Conservation (phyloP, 495 filamentous ascomycete genomes). For the Penicillium ucsense region DNA sequence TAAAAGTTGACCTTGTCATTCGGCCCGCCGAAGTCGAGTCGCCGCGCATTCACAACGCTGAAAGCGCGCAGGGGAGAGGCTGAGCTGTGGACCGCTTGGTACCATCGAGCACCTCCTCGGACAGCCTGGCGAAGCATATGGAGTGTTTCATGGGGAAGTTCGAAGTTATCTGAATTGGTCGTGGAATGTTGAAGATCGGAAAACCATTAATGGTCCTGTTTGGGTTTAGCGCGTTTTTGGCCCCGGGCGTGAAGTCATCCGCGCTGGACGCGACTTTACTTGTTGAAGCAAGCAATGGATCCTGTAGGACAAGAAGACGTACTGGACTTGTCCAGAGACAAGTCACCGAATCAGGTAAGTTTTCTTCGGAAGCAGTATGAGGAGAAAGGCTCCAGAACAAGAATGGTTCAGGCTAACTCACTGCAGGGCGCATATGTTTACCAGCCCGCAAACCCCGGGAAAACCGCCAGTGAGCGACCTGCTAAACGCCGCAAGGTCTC, state of each 20-base stretch:
- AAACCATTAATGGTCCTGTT: conserved; percentile 21
- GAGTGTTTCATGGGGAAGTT: conserved; percentile 24
- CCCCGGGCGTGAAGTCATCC: conserved; percentile 14
- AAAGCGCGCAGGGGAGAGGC: conserved; percentile 24
- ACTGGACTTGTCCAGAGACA: conserved; percentile 18
- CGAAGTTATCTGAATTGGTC: conserved; percentile 2
- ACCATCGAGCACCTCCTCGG: conserved; percentile 38
- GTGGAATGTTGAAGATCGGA: conserved; percentile 13
- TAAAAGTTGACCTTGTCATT: conserved; percentile 37
- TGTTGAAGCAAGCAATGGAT: conserved; percentile 18
- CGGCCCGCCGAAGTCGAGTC: conserved; percentile 28
- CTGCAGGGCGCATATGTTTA: conserved; percentile 64
- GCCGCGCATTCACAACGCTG: conserved; percentile 25
- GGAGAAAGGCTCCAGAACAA: too few species aligned
- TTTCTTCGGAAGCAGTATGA: too few species aligned
- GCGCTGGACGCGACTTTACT: conserved; percentile 12
- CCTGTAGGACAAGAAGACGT: conserved; percentile 19
- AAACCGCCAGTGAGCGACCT: conserved; percentile 38
- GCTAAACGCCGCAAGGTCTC: conserved; percentile 54
- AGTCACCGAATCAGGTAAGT: conserved; percentile 42
- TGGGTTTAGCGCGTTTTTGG: conserved; percentile 25
- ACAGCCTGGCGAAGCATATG: conserved; percentile 42
- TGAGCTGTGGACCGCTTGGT: conserved; percentile 29
- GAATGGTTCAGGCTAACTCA: conserved; percentile 6
- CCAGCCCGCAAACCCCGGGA: conserved; percentile 36